Base-by-base conservation (phyloP, 2,329 filamentous ascomycete genomes). In the Aphanocladium album region DNA sequence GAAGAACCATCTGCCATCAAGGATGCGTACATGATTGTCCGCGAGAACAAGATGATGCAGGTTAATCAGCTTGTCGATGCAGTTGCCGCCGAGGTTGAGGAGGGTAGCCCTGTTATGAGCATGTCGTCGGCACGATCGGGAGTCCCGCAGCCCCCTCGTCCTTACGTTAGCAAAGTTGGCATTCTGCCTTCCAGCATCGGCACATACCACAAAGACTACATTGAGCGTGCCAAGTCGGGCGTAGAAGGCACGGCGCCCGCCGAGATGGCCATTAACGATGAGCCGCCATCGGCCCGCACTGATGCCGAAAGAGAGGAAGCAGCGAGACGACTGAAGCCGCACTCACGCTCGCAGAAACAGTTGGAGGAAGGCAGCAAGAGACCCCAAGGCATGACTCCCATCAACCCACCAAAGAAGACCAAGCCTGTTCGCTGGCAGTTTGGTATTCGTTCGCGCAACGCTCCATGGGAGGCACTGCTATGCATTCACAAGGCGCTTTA, bases 1-100 rank as follows among this genome's bases (percentile, higher is more conserved):
- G 87, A 95, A 57, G 95, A 99, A 73, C 95, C 95, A 14, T 98
- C 93, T 62, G 93, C 95, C 12, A 97, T 99, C 80, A 99, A 99
- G 77, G 95, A 99, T 76, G 95, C 95, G 1, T 99, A 98, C 77
- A 88, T 97, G 76, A 99, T 99, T 73, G 91, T 99, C 27, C 87
- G 93, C 57, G 95, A 99, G 75, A 98, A 98, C 72, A 95, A 97
- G 74, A 84, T 98, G 72, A 98, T 98, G 93, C 90, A 93, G 73
- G 88, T 88, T 60, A 96, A 92, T 73, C 92, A 75, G 63, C 68
- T 71, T 57, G 68, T 70, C 50, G 73, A 76, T 45, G 68, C 70
- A 33, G 60, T 75, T 56, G 65, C 68, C 9, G 67, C 70, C 23
- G 74, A 77, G 56, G 64, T 67, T 4, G 76, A 78, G 46, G 75